Conservation (phyloP, 768 basidiomycete species). For the Leucogyrophana mollusca region DNA sequence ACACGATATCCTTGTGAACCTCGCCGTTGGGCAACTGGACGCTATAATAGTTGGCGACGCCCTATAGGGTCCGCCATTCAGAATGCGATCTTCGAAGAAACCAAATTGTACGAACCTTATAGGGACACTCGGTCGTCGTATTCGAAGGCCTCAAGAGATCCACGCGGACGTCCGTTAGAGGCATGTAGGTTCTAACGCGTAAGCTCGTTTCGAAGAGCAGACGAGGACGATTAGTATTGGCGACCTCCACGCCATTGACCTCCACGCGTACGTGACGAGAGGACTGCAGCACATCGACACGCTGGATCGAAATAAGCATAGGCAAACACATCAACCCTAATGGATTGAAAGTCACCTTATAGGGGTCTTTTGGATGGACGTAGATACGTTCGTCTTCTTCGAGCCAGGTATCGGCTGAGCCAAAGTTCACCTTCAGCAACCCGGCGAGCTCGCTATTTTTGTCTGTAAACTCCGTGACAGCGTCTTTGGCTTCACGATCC, state of each 20-base stretch:
- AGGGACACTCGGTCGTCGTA: constrained; percentile 52
- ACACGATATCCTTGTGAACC: constrained; percentile 48
- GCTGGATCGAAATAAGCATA: constrained; percentile 31
- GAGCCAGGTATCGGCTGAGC: constrained; percentile 60
- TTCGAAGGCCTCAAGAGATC: constrained; percentile 50
- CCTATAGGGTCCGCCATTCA: constrained; percentile 34
- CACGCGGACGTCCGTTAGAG: constrained; percentile 51
- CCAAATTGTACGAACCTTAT: constrained; percentile 46
- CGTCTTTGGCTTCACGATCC: constrained; percentile 34
- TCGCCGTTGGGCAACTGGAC: constrained; percentile 45
- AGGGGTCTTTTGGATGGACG: constrained; percentile 65
- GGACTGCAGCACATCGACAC: constrained; percentile 58
- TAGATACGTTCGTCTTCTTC: constrained; percentile 67
- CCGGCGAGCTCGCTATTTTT: constrained; percentile 37
- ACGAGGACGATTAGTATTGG: constrained; percentile 51
- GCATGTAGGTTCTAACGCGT: constrained; percentile 59
- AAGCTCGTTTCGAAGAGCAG: constrained; percentile 60
- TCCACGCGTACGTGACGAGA: constrained; percentile 62
- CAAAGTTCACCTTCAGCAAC: constrained; percentile 48
- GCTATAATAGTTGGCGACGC: constrained; percentile 57
- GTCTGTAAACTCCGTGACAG: constrained; percentile 33
- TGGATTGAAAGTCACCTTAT: constrained; percentile 45
- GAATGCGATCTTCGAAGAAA: not conserved
- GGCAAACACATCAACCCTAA: not conserved
- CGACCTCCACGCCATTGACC: constrained; percentile 60